Base-by-base conservation (phyloP, 1,284 basidiomycete species). In the Grifola frondosa region DNA sequence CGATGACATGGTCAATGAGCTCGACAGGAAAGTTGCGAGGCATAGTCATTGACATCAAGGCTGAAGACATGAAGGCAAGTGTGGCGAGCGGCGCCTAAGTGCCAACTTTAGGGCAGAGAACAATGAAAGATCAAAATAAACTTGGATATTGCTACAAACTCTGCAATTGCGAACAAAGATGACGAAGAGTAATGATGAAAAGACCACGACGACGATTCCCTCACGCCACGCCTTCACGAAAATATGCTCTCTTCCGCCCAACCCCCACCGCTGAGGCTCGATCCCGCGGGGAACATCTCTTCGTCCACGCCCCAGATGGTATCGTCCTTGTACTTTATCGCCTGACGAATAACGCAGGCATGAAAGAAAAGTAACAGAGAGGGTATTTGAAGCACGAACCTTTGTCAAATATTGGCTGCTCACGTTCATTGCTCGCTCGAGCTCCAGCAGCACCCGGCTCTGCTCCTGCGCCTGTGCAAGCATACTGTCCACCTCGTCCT, bases 331-430 rank as follows among this genome's bases (percentile, higher is more conserved):
- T 58, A 48, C 47, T 59, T 61, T 31, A 59, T 46, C 1, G 58
- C 61, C 62, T 64, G 32, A n/a, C n/a, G 5, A 37, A 13, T n/a
- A 13, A 6, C 10, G 17, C n/a, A 13, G 17, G 42, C n/a, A 46
- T 24, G 12, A 7, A 19, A 8, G 8, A 21, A 28, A 5, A 35
- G 28, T 19, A 8, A 28, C 12, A 11, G 17, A 7, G 6, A 25
- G 28, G 10, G 17, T 5, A 24, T 13, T 15, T 12, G 0, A 25
- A 5, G 1, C 23, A 60, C 49, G 22, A 26, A 84, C 84, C 75
- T 87, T 89, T 20, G 54, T 68, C 55, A 88, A 56, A 49, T 78
- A 89, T 32, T 87, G 86, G 52, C 71, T 81, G 61, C 78, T 84
- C 57, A 71, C 67, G 25, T 71, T 76, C 58, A 82, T 65, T 46